phyloP scores from a whole-genome alignment of 2,329 filamentous ascomycete species.

The Xylariaceae sp. region DNA sequence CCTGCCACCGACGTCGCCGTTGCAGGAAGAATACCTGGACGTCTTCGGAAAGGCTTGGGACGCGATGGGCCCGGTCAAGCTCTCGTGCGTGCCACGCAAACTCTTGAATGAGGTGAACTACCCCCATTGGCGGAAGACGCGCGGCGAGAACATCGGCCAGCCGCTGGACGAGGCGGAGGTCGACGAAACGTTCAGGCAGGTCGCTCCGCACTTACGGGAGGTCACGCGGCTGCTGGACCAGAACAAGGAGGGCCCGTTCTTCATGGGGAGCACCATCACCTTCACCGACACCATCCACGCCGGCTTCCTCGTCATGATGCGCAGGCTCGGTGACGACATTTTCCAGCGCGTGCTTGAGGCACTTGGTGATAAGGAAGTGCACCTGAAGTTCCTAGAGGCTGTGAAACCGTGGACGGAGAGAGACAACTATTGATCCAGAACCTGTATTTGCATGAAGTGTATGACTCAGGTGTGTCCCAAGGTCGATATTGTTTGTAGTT shows the following conservation, averaged over 20 bases:
- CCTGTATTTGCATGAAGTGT: no score
- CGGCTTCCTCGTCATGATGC: constrained; percentile 34
- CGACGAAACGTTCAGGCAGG: constrained; percentile 44
- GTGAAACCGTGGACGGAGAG: constrained; percentile 38
- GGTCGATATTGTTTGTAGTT: no score
- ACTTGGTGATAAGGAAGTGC: constrained; percentile 34
- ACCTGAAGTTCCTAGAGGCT: constrained; percentile 37
- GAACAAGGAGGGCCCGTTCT: constrained; percentile 53
- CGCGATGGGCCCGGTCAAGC: constrained; percentile 36
- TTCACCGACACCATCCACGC: constrained; percentile 57
- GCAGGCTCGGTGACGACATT: constrained; percentile 31
- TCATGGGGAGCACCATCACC: constrained; percentile 49
- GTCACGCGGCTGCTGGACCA: constrained; percentile 46
- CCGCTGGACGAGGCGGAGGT: constrained; percentile 43
- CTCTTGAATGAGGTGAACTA: constrained; percentile 47
- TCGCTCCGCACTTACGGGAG: constrained; percentile 32
- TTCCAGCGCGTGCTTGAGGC: constrained; percentile 33
- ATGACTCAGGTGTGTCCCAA: no score
- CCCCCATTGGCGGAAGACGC: constrained; percentile 52
- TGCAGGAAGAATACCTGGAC: constrained; percentile 39
- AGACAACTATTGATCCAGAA: constrained; percentile 32
- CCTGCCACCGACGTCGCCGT: constrained; percentile 51
- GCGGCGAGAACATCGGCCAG: constrained; percentile 34
- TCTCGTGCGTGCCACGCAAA: constrained; percentile 43
- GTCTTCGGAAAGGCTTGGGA: constrained; percentile 31